phyloP scores from a whole-genome alignment of 306 rosid genomes.

The Corylus americana region DNA sequence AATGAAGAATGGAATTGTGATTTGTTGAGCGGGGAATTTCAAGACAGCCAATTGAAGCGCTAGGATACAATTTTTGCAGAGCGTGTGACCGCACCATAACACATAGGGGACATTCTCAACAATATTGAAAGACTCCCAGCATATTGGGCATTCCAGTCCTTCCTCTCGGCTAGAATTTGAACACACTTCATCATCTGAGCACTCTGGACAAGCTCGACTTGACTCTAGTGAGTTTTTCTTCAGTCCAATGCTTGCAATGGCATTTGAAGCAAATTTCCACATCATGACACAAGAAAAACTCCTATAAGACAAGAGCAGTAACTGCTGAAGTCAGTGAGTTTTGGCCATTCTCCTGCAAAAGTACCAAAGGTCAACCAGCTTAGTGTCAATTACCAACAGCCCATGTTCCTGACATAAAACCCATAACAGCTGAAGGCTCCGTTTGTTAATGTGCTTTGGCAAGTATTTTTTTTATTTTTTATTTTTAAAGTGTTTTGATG shows the following conservation, averaged over 20 bases:
- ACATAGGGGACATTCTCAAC: slow-evolving; percentile 96
- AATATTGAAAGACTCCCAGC: slow-evolving; percentile 90
- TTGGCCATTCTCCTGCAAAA: slow-evolving; percentile 23
- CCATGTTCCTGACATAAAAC: slow-evolving; percentile 28
- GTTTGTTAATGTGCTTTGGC: no score
- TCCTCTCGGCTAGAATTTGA: slow-evolving; percentile 80
- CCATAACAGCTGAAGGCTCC: slow-evolving; percentile 1
- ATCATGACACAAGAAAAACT: slow-evolving; percentile 34
- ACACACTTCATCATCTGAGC: slow-evolving; percentile 82
- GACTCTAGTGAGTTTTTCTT: slow-evolving; percentile 53
- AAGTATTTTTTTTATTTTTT: no score
- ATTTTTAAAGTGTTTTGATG: no score
- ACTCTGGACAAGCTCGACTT: slow-evolving; percentile 52
- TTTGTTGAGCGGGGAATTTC: slow-evolving; percentile 67
- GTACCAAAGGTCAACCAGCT: slow-evolving; percentile 20
- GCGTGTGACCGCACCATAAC: slow-evolving; percentile 92
- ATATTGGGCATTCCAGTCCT: slow-evolving; percentile 88
- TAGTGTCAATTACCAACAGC: slow-evolving; percentile 7
- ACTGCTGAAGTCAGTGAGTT: slow-evolving; percentile 19
- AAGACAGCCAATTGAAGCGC: slow-evolving; percentile 86
- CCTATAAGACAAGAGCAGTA: slow-evolving; percentile 20
- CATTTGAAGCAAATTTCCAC: slow-evolving; percentile 82
- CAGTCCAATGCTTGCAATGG: slow-evolving; percentile 59
- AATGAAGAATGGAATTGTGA: slow-evolving; percentile 65
- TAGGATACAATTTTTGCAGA: slow-evolving; percentile 84